Conservation (phyloP, 768 basidiomycete species). For the Hortiboletus flavorubellus region DNA sequence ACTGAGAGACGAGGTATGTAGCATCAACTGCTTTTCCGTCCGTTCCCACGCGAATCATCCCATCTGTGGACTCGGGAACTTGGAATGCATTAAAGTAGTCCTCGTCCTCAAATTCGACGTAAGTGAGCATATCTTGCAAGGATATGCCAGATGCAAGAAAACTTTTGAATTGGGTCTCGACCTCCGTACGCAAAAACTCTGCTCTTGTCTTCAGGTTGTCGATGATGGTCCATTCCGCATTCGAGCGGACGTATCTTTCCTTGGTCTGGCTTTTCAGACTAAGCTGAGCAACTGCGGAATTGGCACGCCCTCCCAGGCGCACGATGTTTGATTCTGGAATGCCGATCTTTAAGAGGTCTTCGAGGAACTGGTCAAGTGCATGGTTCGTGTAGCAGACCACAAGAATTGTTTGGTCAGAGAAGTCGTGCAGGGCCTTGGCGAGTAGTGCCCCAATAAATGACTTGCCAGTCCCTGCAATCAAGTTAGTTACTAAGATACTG, state of each 20-base stretch:
- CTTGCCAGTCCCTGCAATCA: slow-evolving; percentile 59
- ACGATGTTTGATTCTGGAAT: slow-evolving; percentile 49
- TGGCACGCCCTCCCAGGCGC: slow-evolving; percentile 55
- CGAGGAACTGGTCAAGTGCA: slow-evolving; percentile 66
- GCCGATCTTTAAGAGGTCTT: slow-evolving; percentile 57
- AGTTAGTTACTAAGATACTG: not conserved
- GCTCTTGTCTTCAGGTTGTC: slow-evolving; percentile 34
- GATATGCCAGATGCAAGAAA: slow-evolving; percentile 24
- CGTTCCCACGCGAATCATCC: slow-evolving; percentile 44
- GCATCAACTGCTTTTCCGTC: slow-evolving; percentile 34
- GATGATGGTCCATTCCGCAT: slow-evolving; percentile 41
- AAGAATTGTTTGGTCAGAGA: slow-evolving; percentile 46
- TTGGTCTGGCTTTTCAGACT: slow-evolving; percentile 39
- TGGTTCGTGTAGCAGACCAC: slow-evolving; percentile 75
- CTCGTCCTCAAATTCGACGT: slow-evolving; percentile 51
- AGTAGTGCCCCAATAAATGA: slow-evolving; percentile 67
- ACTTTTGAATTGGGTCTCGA: slow-evolving; percentile 31
- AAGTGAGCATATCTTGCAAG: slow-evolving; percentile 34
- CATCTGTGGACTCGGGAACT: slow-evolving; percentile 40
- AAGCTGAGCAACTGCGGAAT: slow-evolving; percentile 43
- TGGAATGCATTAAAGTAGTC: slow-evolving; percentile 45
- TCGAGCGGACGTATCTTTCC: slow-evolving; percentile 22
- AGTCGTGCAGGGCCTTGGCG: slow-evolving; percentile 54
- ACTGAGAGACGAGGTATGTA: slow-evolving; percentile 46
- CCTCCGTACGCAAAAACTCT: not conserved